phyloP scores from a whole-genome alignment of 164 flowering plant genomes.

The Aristolochia contorta region DNA sequence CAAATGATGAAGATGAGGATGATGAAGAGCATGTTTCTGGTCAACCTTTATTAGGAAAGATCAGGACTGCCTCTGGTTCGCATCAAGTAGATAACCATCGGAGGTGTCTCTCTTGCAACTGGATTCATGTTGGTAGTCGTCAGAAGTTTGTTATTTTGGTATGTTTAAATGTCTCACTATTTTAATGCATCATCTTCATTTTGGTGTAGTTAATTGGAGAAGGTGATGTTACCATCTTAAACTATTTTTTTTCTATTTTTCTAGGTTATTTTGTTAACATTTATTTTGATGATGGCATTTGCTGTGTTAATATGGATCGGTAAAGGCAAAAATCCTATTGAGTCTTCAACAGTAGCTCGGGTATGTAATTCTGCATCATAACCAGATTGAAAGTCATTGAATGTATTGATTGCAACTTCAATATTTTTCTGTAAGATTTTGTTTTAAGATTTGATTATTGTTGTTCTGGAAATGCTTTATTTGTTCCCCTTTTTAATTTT shows the following conservation, averaged over 20 bases:
- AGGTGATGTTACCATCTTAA: neutral
- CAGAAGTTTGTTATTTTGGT: conserved; percentile 81
- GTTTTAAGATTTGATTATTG: neutral
- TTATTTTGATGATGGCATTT: conserved; percentile 51
- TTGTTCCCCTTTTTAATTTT: conserved; percentile 6
- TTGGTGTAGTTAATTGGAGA: neutral
- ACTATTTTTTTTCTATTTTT: conserved; percentile 7
- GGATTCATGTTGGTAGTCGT: conserved; percentile 59
- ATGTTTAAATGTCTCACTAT: conserved; percentile 11
- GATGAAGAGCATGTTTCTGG: conserved; percentile 47
- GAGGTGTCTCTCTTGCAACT: conserved; percentile 42
- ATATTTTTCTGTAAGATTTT: neutral
- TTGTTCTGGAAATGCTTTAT: neutral
- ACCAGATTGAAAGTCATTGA: neutral
- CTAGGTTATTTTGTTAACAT: conserved; percentile 48
- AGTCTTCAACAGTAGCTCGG: conserved; percentile 61
- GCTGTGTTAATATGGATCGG: conserved; percentile 82
- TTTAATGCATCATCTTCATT: neutral
- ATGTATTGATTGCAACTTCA: neutral
- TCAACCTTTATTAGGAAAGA: conserved; percentile 50
- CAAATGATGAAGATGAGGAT: conserved; percentile 75
- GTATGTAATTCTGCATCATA: conserved; percentile 28
- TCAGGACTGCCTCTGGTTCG: conserved; percentile 21
- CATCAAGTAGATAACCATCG: conserved; percentile 26
- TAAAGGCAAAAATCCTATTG: conserved; percentile 51